These are phyloP conservation scores for Talaromyces sp. DNA, from an alignment of 2,329 filamentous ascomycete species.

Conservation along the genomic window DNA sequence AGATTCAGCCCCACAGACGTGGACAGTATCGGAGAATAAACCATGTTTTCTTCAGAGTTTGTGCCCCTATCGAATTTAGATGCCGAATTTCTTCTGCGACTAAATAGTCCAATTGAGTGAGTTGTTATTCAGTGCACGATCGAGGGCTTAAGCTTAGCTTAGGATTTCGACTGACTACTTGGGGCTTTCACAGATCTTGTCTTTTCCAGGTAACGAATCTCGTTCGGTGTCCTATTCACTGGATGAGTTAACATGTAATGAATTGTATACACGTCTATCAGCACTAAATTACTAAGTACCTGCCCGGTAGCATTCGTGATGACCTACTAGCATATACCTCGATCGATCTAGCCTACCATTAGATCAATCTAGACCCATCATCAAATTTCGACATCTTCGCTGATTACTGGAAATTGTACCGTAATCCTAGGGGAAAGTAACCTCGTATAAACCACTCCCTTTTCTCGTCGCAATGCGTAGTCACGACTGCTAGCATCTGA, in stretches of 20 bases:
- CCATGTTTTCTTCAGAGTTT: neutral
- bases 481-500: neutral
- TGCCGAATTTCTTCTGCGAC: neutral
- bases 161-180: too few relatives aligned
- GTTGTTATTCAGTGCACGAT: neutral
- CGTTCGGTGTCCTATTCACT: neutral
- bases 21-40: neutral
- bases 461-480: neutral
- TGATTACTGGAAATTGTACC: neutral
- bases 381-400: neutral
- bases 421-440: neutral
- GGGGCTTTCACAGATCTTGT: neutral
- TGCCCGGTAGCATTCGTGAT: neutral
- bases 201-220: too few relatives aligned
- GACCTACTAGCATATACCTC: neutral
- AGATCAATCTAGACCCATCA: conserved; percentile 3
- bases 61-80: neutral
- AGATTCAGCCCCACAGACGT: neutral
- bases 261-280: neutral
- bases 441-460: neutral
- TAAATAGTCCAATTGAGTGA: neutral
- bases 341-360: neutral
- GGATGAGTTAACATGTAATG: neutral
- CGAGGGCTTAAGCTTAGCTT: neutral
- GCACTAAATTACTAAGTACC: neutral